phyloP scores from a whole-genome alignment of 2,329 filamentous ascomycete species.

The Davidsoniella eucalypti region DNA sequence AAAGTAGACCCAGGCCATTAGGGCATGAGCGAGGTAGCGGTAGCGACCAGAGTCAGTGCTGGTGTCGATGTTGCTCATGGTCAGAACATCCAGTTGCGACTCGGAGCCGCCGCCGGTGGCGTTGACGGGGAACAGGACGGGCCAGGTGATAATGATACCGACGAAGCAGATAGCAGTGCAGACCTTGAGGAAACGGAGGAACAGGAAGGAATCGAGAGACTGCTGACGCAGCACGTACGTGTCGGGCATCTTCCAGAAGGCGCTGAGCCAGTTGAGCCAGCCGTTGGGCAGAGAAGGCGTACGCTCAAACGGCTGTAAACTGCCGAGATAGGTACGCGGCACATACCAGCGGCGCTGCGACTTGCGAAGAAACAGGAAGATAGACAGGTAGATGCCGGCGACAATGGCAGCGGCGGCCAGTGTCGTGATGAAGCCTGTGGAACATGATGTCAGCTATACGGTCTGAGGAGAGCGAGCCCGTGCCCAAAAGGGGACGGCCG shows the following conservation, averaged over 20 bases:
- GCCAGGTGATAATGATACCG: constrained; percentile 73
- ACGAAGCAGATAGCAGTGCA: constrained; percentile 58
- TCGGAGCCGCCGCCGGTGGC: constrained; percentile 55
- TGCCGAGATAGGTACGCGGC: constrained; percentile 33
- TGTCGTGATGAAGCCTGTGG: constrained; percentile 25
- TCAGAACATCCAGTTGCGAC: constrained; percentile 57
- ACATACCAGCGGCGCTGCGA: constrained; percentile 32
- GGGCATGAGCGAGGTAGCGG: constrained; percentile 67
- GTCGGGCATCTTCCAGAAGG: constrained; percentile 50
- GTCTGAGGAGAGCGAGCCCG: background rate
- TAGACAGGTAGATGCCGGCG: constrained; percentile 24
- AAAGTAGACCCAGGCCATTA: constrained; percentile 68
- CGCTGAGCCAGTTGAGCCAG: constrained; percentile 43
- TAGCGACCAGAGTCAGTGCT: constrained; percentile 33
- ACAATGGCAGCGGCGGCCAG: constrained; percentile 31
- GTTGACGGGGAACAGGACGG: constrained; percentile 73
- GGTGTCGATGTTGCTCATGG: constrained; percentile 58
- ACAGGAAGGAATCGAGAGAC: constrained; percentile 72
- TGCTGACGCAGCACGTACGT: constrained; percentile 68
- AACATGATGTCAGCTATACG: background rate
- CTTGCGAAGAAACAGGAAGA: constrained; percentile 30
- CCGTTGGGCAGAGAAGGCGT: constrained; percentile 39
- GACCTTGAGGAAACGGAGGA: constrained; percentile 67
- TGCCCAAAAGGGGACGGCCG: background rate
- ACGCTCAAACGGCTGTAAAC: constrained; percentile 32